Base-by-base conservation (phyloP, 1,284 basidiomycete genomes). In the Sphaerobolus stellatus region DNA sequence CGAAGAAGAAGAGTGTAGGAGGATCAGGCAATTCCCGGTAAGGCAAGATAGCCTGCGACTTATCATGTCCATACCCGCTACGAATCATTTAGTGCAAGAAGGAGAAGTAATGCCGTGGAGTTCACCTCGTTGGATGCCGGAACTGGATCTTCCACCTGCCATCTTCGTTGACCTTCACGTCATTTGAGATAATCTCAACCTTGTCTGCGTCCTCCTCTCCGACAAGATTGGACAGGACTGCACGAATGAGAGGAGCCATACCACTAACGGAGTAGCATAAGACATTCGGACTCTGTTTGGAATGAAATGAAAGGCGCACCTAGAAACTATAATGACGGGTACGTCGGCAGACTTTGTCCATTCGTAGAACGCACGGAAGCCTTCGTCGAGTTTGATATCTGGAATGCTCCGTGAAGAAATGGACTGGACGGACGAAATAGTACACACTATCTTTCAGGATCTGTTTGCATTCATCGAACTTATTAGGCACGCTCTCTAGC, bases 1-100 rank as follows among this genome's bases (percentile, higher is more conserved):
- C 94, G 62, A 95, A 94, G 81, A 96, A 97, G 73, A 97, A 94
- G 16, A 95, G 75, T 1, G 82, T 87, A 2, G 94, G 94, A 14
- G 85, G 83, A 55, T 83, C 68, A 3, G 78, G 66, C 38, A 95
- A 78, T 29, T 78, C 72, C 22, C 84, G 77, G 74, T 97, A 98
- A 0, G 92, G 93, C 31, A 94, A 75, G 63, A 97, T 96, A 13
- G 92, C 89, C 63, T 87, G 87, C 16, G 88, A 92, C 74, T 97
- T 97, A 75, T 98, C 94, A 68, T 98, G 94, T 1, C 94, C 94
- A 64, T 83, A 97, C 1, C 82, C 84, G 64, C 88, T 91, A 57
- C 27, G 43, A 24, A 29, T 27, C 40, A 14, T 31, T 18, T 13
- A 49, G 18, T 57, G 36, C 9, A 28, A 52, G 29, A 41, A 18